A percentile compares a stretch with the other conserved stretches of the same genome.
phyloP scores from a whole-genome alignment of 352 stramenopile genomes.

The Elongisporangium prolatum region DNA sequence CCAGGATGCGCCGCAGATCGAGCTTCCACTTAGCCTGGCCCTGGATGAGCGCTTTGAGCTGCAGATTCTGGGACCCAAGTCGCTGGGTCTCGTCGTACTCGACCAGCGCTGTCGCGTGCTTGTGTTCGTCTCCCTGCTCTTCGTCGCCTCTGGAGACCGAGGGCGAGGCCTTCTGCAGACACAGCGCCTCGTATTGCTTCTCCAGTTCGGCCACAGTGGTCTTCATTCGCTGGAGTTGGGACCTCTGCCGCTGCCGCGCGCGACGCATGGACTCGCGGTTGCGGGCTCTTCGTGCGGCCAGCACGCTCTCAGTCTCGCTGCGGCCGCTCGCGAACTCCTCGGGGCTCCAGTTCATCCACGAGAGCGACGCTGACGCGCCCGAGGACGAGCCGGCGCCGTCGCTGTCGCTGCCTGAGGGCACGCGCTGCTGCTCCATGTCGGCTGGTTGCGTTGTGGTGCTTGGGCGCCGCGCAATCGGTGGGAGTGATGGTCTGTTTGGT shows the following conservation, averaged over 20 bases:
- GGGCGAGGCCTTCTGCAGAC: conserved; percentile 6
- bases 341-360: neutral
- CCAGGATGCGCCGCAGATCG: conserved; percentile 17
- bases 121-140: neutral
- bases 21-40: conserved; percentile 28
- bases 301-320: conserved; percentile 6
- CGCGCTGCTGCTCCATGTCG: too few species aligned
- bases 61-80: conserved; percentile 38
- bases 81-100: conserved; percentile 5
- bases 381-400: neutral
- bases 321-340: neutral
- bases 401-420: too few species aligned
- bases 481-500: neutral
- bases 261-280: conserved; percentile 60
- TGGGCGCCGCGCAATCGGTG: neutral
- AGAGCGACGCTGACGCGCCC: neutral
- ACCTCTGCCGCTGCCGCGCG: conserved; percentile 39
- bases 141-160: neutral
- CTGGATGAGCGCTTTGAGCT: conserved; percentile 30
- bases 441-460: neutral
- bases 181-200: conserved; percentile 33
- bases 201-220: conserved; percentile 35
- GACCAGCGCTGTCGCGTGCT: neutral
- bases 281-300: conserved; percentile 38
- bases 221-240: conserved; percentile 36